Percentiles rank a stretch among this genome's conserved stretches.
phyloP scores from a whole-genome alignment of 768 basidiomycete species.

The Coprinopsis strossmayeri region DNA sequence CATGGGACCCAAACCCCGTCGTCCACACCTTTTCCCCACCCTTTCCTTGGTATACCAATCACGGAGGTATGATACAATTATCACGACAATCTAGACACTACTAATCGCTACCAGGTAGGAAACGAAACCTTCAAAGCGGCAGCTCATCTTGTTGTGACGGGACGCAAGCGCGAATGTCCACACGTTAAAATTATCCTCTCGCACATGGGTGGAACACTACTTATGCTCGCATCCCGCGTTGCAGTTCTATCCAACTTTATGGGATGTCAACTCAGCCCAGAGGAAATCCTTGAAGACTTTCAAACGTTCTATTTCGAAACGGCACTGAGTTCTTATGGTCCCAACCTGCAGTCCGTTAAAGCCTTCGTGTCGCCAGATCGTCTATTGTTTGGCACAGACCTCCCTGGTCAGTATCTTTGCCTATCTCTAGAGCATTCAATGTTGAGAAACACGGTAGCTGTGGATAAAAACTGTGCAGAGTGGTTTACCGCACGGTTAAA shows the following conservation, averaged over 20 bases:
- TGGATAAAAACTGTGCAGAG: constrained; percentile 42
- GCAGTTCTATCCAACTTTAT: constrained; percentile 63
- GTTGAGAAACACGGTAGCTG: constrained; percentile 48
- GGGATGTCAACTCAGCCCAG: constrained; percentile 57
- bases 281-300: constrained; percentile 66
- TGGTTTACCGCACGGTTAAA: constrained; percentile 60
- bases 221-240: constrained; percentile 60
- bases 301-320: constrained; percentile 69
- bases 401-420: constrained; percentile 55
- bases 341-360: constrained; percentile 45
- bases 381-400: constrained; percentile 70
- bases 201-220: constrained; percentile 67
- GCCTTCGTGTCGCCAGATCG: constrained; percentile 42
- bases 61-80: constrained; percentile 41
- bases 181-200: constrained; percentile 62
- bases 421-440: no score
- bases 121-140: constrained; percentile 82
- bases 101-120: constrained; percentile 56
- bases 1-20: constrained; percentile 67
- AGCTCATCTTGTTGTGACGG: constrained; percentile 68
- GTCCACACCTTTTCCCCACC: constrained; percentile 57
- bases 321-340: constrained; percentile 53
- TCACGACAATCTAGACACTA: not conserved
- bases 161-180: constrained; percentile 55
- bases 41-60: constrained; percentile 60